A percentile compares a stretch with the other conserved stretches of the same genome.
Evolutionary conservation across 176 grass and related monocot species (phyloP).

Genomic region (Triticum monococcum): DNA sequence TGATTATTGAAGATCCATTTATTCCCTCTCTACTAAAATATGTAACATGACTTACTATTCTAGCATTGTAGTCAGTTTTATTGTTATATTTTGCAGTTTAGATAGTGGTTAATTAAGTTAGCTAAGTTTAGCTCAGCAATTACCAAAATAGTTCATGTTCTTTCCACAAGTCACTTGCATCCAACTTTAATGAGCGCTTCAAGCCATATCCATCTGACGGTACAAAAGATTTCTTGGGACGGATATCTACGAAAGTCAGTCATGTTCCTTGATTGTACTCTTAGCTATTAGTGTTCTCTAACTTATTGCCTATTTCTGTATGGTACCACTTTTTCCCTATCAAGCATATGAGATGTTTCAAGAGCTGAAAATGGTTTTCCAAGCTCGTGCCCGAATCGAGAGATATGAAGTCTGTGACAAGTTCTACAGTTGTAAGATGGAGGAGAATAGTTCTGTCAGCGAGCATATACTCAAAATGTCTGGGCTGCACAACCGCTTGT

Average conservation of each 20-base stretch:
- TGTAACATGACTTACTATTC: background rate
- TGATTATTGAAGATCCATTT: background rate
- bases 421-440: no score
- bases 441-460: no score
- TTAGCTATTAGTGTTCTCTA: no score
- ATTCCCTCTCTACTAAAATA: background rate
- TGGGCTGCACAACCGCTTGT: no score
- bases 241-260: conserved; percentile 30
- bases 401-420: no score
- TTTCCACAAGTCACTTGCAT: conserved; percentile 29
- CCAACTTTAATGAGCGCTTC: conserved; percentile 36
- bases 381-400: no score
- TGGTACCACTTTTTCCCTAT: no score
- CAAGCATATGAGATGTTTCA: no score
- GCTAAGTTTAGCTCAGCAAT: background rate
- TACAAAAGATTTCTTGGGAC: conserved; percentile 37
- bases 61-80: background rate
- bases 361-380: no score
- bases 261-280: conserved; percentile 25
- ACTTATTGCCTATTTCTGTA: no score
- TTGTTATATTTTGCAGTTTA: background rate
- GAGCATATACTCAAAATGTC: no score
- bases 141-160: background rate
- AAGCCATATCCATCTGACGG: conserved; percentile 27
- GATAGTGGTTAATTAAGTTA: background rate